Conservation (phyloP, 805 yeast species). For the Schwanniomyces pseudopolymorphus region DNA sequence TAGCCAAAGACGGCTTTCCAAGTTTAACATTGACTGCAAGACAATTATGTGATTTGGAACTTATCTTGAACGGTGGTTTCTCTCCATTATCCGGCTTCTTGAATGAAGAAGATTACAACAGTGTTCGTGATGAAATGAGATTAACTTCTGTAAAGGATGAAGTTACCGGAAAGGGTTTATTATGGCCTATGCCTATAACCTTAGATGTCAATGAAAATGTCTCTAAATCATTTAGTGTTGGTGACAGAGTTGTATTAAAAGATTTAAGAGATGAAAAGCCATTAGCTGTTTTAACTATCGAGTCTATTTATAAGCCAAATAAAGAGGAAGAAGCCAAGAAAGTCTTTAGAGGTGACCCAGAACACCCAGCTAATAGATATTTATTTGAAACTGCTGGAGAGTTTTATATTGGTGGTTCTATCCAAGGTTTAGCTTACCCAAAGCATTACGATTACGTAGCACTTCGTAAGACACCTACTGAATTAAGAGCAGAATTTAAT, state of each 20-base stretch:
- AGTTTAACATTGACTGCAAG: slow-evolving; percentile 69
- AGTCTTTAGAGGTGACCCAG: slow-evolving; percentile 95
- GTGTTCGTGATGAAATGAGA: slow-evolving; percentile 70
- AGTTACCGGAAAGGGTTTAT: slow-evolving; percentile 52
- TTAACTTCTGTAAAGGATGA: slow-evolving; percentile 47
- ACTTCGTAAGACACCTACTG: slow-evolving; percentile 85
- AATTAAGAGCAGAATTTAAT: slow-evolving; percentile 79
- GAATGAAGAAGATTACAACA: slow-evolving; percentile 63
- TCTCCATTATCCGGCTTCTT: slow-evolving; percentile 77
- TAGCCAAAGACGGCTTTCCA: slow-evolving; percentile 40
- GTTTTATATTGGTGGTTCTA: slow-evolving; percentile 80
- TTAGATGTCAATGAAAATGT: slow-evolving; percentile 66
- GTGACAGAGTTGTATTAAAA: slow-evolving; percentile 67
- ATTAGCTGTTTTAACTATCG: slow-evolving; percentile 78
- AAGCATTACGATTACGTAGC: slow-evolving; percentile 89
- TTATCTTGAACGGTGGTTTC: slow-evolving; percentile 91
- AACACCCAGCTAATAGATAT: slow-evolving; percentile 88
- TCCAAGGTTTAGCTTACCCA: slow-evolving; percentile 82
- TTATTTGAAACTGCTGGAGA: slow-evolving; percentile 75
- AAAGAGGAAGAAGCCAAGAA: slow-evolving; percentile 76
- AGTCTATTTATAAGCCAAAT: slow-evolving; percentile 78
- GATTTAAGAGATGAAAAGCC: slow-evolving; percentile 81
- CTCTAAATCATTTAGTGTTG: slow-evolving; percentile 40
- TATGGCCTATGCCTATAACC: slow-evolving; percentile 93
- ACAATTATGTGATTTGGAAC: slow-evolving; percentile 90